Evolutionary conservation across 106 monocot genomes (phyloP).

Genomic region (Alisma plantagoaquatica): DNA sequence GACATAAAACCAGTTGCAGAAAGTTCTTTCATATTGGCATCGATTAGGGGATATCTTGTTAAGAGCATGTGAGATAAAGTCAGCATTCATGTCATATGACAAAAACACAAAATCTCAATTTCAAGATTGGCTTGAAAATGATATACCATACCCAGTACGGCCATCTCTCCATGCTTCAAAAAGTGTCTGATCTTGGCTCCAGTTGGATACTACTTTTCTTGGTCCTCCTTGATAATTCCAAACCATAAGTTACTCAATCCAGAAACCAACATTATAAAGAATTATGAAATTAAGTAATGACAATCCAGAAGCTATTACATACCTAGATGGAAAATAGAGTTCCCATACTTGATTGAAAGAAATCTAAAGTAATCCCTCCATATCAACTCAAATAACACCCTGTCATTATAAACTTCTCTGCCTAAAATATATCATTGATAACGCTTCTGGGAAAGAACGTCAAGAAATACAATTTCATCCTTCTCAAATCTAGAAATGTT

Average conservation of each 20-base stretch:
- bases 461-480: too few relatives aligned
- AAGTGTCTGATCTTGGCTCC: slow-evolving; percentile 66
- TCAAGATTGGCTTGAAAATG: too few relatives aligned
- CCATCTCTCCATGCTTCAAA: slow-evolving; percentile 88
- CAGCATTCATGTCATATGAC: not conserved
- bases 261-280: too few relatives aligned
- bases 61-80: not conserved
- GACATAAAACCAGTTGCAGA: slow-evolving; percentile 88
- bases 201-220: slow-evolving; percentile 52
- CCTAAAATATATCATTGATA: too few relatives aligned
- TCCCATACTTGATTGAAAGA: slow-evolving; percentile 74
- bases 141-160: slow-evolving; percentile 63
- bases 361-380: slow-evolving; percentile 99
- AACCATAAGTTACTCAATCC: too few relatives aligned
- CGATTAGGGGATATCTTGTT: slow-evolving; percentile 83
- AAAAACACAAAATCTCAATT: too few relatives aligned
- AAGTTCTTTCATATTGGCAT: slow-evolving; percentile 98
- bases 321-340: slow-evolving; percentile 91
- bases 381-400: slow-evolving; percentile 97
- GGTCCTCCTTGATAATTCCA: slow-evolving; percentile 85
- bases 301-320: too few relatives aligned
- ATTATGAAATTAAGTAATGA: too few relatives aligned
- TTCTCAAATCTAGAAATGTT: too few relatives aligned
- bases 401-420: too few relatives aligned
- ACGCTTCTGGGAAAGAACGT: too few relatives aligned